These are phyloP conservation scores for Penicillium sp. DNA, from an alignment of 2,329 filamentous ascomycete genomes.

Conservation along the genomic window DNA sequence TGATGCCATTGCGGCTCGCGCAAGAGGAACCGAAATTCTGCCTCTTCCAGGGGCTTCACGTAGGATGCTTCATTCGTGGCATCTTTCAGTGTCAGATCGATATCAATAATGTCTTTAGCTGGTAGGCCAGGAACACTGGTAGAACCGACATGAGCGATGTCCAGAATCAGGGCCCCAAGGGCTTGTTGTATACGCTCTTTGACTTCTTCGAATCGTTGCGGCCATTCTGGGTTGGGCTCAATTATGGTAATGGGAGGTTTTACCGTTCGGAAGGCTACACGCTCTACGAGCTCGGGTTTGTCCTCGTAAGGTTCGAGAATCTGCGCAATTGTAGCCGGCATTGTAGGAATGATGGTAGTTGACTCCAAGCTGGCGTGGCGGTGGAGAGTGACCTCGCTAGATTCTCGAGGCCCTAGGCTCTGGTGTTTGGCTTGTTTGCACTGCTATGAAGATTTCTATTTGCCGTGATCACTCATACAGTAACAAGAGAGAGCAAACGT, in stretches of 20 bases:
- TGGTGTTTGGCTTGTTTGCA: too few relatives aligned
- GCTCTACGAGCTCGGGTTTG: slow-evolving; percentile 5
- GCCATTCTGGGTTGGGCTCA: slow-evolving; percentile 26
- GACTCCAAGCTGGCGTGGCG: too few relatives aligned
- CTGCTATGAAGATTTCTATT: too few relatives aligned
- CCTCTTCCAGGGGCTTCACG: slow-evolving; percentile 43
- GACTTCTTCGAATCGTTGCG: slow-evolving; percentile 15
- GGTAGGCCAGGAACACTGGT: slow-evolving; percentile 52
- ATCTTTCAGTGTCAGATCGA: slow-evolving; percentile 50
- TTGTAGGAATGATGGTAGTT: not conserved
- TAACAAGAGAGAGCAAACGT: too few relatives aligned
- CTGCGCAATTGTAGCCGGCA: not conserved
- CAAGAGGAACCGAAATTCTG: slow-evolving; percentile 48
- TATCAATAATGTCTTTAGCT: slow-evolving; percentile 55
- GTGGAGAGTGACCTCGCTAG: too few relatives aligned
- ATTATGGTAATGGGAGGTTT: slow-evolving; percentile 21
- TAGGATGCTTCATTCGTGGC: slow-evolving; percentile 45
- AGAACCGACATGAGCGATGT: slow-evolving; percentile 51
- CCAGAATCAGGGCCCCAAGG: slow-evolving; percentile 24
- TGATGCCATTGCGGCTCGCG: slow-evolving; percentile 51
- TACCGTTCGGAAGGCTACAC: slow-evolving; percentile 1
- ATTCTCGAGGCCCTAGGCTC: too few relatives aligned
- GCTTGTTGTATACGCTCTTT: slow-evolving; percentile 20
- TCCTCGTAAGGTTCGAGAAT: slow-evolving; percentile 1
- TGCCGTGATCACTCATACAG: too few relatives aligned